Conservation (phyloP, 352 stramenopile genomes). For the Thalassiosira ordinaria region DNA sequence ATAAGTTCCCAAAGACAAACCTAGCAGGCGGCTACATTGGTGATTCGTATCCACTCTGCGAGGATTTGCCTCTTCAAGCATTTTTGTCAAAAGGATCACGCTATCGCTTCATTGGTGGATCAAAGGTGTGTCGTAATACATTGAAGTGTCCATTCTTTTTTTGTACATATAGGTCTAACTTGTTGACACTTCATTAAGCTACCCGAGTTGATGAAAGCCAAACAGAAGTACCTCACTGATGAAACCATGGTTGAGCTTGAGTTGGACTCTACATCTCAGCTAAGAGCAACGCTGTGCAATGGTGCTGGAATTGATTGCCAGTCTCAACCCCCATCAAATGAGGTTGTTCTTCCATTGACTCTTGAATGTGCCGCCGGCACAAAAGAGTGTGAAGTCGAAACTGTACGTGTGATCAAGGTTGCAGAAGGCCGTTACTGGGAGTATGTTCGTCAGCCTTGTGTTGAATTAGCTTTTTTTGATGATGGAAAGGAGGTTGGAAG, state of each 20-base stretch:
- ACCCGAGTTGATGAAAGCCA: constrained; percentile 17
- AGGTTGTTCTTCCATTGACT: not conserved
- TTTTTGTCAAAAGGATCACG: constrained; percentile 43
- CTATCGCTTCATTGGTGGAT: constrained; percentile 38
- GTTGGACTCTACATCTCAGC: constrained; percentile 1
- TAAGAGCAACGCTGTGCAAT: constrained; percentile 1
- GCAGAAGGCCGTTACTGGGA: constrained; percentile 60
- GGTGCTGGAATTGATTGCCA: not conserved
- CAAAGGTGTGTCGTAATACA: constrained; percentile 27
- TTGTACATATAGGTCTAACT: too few relatives aligned
- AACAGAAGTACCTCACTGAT: constrained; percentile 12
- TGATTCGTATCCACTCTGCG: constrained; percentile 52
- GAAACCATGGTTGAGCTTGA: constrained; percentile 31
- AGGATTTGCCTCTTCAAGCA: constrained; percentile 34
- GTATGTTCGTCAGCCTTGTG: constrained; percentile 62
- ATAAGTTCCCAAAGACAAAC: constrained; percentile 65
- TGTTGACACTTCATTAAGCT: too few relatives aligned
- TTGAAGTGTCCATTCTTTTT: too few relatives aligned
- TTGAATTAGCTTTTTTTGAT: constrained; percentile 56
- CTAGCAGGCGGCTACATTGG: constrained; percentile 53
- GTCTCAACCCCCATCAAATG: not conserved
- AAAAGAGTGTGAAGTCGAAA: constrained; percentile 65
- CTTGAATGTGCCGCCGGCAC: constrained; percentile 11
- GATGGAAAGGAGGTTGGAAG: constrained; percentile 10
- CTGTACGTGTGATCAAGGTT: constrained; percentile 55